Conservation (phyloP, 1,139 yeast species). For the Saccharomyces hybrid region DNA sequence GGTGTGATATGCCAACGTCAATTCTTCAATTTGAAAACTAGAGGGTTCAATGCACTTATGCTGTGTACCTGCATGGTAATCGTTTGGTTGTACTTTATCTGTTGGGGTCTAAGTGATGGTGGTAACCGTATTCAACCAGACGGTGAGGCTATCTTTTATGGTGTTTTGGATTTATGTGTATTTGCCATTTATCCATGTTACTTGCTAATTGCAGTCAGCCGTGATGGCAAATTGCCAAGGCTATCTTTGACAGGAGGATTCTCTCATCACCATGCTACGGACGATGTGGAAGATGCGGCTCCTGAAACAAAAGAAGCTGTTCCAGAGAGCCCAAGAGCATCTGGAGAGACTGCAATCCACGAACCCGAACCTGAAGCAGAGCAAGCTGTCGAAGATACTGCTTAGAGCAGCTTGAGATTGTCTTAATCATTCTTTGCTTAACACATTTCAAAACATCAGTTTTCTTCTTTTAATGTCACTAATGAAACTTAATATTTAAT, state of each 20-base stretch:
- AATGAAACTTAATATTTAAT: background rate
- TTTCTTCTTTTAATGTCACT: background rate
- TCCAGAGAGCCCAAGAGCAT: slow-evolving; percentile 1
- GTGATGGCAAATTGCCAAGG: slow-evolving; percentile 12
- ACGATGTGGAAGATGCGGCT: slow-evolving; percentile 3
- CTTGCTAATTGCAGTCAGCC: slow-evolving; percentile 10
- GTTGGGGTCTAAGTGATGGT: slow-evolving; percentile 62
- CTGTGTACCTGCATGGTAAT: slow-evolving; percentile 11
- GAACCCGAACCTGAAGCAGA: slow-evolving; percentile 29
- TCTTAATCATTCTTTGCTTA: background rate
- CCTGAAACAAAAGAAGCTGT: background rate
- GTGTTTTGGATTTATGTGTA: slow-evolving; percentile 47
- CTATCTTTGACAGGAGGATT: slow-evolving; percentile 11
- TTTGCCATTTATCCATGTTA: slow-evolving; percentile 40
- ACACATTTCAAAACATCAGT: background rate
- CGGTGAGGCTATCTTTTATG: slow-evolving; percentile 60
- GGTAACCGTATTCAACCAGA: slow-evolving; percentile 60
- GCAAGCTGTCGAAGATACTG: slow-evolving; percentile 15
- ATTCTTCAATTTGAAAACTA: slow-evolving; percentile 12
- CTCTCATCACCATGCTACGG: slow-evolving; percentile 29
- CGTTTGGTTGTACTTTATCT: slow-evolving; percentile 46
- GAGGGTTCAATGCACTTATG: slow-evolving; percentile 12
- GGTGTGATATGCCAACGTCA: slow-evolving; percentile 27
- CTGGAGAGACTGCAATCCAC: slow-evolving; percentile 17
- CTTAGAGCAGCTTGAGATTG: background rate